Percentiles rank a stretch among this genome's conserved stretches.
Conservation (phyloP, 139 green algal species). For the Chlorella sp. region DNA sequence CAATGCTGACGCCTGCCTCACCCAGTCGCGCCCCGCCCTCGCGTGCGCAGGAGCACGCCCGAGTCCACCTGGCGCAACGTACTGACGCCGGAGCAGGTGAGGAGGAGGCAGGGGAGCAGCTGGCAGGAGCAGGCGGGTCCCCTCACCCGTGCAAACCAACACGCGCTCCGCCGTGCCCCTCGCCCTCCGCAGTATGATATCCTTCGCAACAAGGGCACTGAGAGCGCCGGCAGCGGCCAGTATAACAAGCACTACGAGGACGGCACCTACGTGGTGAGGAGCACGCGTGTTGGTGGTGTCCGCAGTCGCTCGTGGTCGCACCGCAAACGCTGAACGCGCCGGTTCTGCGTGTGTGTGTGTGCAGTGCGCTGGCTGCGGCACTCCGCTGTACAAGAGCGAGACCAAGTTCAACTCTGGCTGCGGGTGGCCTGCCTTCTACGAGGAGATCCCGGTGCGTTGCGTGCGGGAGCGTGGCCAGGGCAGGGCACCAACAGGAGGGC, state of each 20-base stretch:
- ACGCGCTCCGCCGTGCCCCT: too few relatives aligned
- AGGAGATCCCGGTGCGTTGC: conserved; percentile 46
- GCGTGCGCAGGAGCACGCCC: background rate
- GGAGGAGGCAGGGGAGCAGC: too few relatives aligned
- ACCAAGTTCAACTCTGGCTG: conserved; percentile 82
- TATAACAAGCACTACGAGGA: conserved; percentile 88
- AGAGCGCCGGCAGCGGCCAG: conserved; percentile 64
- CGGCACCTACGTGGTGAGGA: conserved; percentile 81
- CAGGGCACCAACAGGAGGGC: background rate
- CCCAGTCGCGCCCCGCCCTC: too few relatives aligned
- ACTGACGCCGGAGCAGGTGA: background rate
- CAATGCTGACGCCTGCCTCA: too few relatives aligned
- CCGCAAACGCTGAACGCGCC: too few relatives aligned
- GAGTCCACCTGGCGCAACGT: background rate
- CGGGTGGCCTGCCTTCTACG: conserved; percentile 92
- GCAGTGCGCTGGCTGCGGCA: too few relatives aligned
- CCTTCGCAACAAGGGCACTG: conserved; percentile 90
- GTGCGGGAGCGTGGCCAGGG: too few relatives aligned
- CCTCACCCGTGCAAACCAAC: too few relatives aligned
- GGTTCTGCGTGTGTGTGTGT: too few relatives aligned
- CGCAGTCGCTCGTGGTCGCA: too few relatives aligned
- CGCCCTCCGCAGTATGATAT: conserved; percentile 75
- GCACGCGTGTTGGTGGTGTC: too few relatives aligned
- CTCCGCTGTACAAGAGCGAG: conserved; percentile 50
- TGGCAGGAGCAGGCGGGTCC: too few relatives aligned